Base-by-base conservation (phyloP, 2,329 filamentous ascomycete genomes). In the Aspergillus ochraceoroseus region DNA sequence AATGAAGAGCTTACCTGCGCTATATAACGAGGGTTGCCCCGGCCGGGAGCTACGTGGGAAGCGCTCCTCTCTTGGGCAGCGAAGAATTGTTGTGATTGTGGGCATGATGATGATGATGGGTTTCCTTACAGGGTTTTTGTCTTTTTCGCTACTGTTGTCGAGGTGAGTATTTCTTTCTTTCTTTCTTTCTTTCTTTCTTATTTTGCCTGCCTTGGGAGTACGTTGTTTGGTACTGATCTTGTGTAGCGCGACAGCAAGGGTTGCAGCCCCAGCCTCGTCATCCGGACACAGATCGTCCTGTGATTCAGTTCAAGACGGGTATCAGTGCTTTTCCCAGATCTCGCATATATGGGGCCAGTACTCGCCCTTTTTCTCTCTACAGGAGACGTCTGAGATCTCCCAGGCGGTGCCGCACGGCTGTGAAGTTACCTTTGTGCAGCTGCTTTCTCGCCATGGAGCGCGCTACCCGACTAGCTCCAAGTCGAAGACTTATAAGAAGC, bases 301-400 rank as follows among this genome's bases (percentile, higher is more conserved):
- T 63, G 75, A 78, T 56, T 72, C 70, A 4, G 63, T 75, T 23
- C 57, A 72, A 28, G 49, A 68, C 25, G 82, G 82, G 43, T 85
- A 80, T 61, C 74, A 76, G 48, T 88, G 84, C 63, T 71, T 73
- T 32, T 64, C 75, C 3, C 61, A 74, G 20, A 73, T 82, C 30
- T 78, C 80, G 1, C 83, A 80, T 51, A 75, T 72, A 40, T 94
- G 87, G 87, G 89, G 88, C 41, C 87, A 90, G 61, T 95, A 95
- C 63, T 84, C 87, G 12, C 86, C 88, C 2, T 94, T 80, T 67
- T 95, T 85, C 65, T 75, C 82, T 1, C 82, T 89, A 0, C 47
- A 46, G 1, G 39, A 49, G 3, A 75, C 80, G 5, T 87, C 83
- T 1, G 70, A 77, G 2, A 77, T 87, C 35, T 70, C 78, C 11